Percentiles rank a stretch among this genome's conserved stretches.
These are phyloP conservation scores for Chaetoceros muelleri DNA, from an alignment of 108 stramenopile genomes.

Conservation along the genomic window DNA sequence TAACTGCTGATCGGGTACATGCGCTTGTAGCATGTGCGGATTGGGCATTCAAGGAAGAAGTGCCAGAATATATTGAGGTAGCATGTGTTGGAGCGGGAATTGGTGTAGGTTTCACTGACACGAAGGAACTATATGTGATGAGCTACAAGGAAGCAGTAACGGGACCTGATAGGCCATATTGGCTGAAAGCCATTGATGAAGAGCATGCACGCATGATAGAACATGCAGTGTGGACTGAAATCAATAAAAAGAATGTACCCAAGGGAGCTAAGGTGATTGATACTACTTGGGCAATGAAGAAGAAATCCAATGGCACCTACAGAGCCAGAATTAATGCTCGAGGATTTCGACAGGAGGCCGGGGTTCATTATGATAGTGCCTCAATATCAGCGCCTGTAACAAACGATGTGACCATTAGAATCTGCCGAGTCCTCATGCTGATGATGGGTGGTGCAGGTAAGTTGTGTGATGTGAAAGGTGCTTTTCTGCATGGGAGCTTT, in stretches of 20 bases:
- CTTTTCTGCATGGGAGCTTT: conserved; percentile 23
- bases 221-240: conserved; percentile 10
- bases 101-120: conserved; percentile 26
- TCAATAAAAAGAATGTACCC: conserved; percentile 9
- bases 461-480: conserved; percentile 21
- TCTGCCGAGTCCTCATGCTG: conserved; percentile 13
- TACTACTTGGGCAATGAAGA: conserved; percentile 36
- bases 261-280: conserved; percentile 18
- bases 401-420: conserved; percentile 14
- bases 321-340: conserved; percentile 22
- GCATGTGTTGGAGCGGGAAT: conserved; percentile 21
- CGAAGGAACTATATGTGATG: conserved; percentile 26
- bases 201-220: conserved; percentile 26
- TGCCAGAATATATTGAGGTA: conserved; percentile 3
- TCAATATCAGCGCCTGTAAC: conserved; percentile 22
- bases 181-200: conserved; percentile 23
- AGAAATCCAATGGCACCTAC: conserved; percentile 24
- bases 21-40: conserved; percentile 2
- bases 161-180: conserved; percentile 12
- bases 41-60: not conserved
- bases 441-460: conserved; percentile 17
- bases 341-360: conserved; percentile 23
- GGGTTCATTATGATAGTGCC: conserved; percentile 16
- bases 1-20: conserved; percentile 4
- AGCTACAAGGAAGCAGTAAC: conserved; percentile 30